These are phyloP conservation scores for Alternaria ventricosa DNA, from an alignment of 2,329 filamentous ascomycete species.

Conservation along the genomic window DNA sequence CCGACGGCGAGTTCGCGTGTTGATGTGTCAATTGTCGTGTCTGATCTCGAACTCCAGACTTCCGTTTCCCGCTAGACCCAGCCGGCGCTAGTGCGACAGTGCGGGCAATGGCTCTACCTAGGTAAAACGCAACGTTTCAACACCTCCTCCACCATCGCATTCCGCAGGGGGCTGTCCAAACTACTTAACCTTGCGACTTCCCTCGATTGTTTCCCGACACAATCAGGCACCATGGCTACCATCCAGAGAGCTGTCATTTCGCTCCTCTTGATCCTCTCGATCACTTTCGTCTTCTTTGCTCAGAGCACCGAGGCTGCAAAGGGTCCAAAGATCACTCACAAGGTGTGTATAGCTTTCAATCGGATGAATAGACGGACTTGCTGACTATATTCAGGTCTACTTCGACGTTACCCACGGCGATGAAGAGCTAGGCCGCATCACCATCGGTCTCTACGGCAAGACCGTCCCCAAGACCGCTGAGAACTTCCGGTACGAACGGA, in stretches of 20 bases:
- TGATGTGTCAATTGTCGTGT: conserved; percentile 16
- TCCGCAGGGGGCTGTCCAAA: conserved; percentile 21
- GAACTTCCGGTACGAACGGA: conserved; percentile 62
- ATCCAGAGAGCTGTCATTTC: conserved; percentile 74
- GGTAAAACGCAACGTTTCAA: conserved; percentile 45
- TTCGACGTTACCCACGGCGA: conserved; percentile 84
- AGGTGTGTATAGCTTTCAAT: conserved; percentile 59
- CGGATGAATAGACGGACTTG: neutral
- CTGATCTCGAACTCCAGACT: conserved; percentile 14
- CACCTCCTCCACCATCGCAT: conserved; percentile 17
- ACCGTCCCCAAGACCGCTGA: conserved; percentile 79
- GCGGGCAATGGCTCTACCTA: conserved; percentile 12
- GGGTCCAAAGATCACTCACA: conserved; percentile 94
- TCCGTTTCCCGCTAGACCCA: conserved; percentile 8
- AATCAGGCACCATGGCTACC: conserved; percentile 70
- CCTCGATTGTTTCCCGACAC: conserved; percentile 22
- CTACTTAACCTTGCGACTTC: conserved; percentile 34
- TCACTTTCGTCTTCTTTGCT: conserved; percentile 54
- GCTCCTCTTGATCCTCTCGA: conserved; percentile 76
- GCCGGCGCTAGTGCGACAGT: conserved; percentile 19
- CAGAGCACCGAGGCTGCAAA: conserved; percentile 52
- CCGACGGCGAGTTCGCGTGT: conserved; percentile 22
- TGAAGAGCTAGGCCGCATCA: conserved; percentile 74
- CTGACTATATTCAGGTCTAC: conserved; percentile 63
- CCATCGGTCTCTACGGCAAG: conserved; percentile 86